Evolutionary conservation across 1,284 basidiomycete species (phyloP).

Genomic region (Sparassis latifolia): DNA sequence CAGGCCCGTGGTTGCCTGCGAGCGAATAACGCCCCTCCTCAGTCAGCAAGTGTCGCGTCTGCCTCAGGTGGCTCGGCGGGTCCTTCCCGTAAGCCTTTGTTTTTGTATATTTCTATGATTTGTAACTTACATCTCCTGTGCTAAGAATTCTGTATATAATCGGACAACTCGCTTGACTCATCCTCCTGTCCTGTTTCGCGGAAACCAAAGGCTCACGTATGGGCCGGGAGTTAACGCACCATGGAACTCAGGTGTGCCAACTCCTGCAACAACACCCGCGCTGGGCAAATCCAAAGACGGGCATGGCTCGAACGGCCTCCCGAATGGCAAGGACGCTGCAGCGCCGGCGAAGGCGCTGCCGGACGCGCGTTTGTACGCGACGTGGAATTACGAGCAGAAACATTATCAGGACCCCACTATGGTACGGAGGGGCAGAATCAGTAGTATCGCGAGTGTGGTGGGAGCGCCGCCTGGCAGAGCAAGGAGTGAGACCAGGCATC

Average conservation of each 20-base stretch:
- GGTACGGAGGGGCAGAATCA: conserved; percentile 23
- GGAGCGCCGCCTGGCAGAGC: conserved; percentile 12
- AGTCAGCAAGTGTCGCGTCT: conserved; percentile 50
- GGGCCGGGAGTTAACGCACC: conserved; percentile 56
- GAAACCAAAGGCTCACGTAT: conserved; percentile 53
- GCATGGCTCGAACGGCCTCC: conserved; percentile 22
- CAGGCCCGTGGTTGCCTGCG: conserved; percentile 44
- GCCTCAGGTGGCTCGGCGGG: conserved; percentile 52
- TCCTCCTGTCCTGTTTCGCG: conserved; percentile 52
- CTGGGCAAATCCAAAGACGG: conserved; percentile 31
- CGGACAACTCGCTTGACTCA: conserved; percentile 60
- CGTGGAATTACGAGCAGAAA: conserved; percentile 71
- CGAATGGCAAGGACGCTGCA: conserved; percentile 27
- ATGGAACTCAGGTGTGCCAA: conserved; percentile 43
- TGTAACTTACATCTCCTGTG: background rate
- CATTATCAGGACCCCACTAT: conserved; percentile 48
- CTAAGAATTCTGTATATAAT: conserved; percentile 44
- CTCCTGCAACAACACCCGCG: conserved; percentile 26
- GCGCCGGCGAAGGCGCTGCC: conserved; percentile 40
- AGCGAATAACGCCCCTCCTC: conserved; percentile 45
- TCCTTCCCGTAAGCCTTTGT: conserved; percentile 49
- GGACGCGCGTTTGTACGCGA: conserved; percentile 64
- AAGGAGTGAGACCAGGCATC: conserved; percentile 20
- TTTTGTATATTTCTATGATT: background rate
- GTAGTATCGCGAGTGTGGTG: conserved; percentile 16